phyloP scores from a whole-genome alignment of 2,329 filamentous ascomycete species.

The Diaporthe vexans region DNA sequence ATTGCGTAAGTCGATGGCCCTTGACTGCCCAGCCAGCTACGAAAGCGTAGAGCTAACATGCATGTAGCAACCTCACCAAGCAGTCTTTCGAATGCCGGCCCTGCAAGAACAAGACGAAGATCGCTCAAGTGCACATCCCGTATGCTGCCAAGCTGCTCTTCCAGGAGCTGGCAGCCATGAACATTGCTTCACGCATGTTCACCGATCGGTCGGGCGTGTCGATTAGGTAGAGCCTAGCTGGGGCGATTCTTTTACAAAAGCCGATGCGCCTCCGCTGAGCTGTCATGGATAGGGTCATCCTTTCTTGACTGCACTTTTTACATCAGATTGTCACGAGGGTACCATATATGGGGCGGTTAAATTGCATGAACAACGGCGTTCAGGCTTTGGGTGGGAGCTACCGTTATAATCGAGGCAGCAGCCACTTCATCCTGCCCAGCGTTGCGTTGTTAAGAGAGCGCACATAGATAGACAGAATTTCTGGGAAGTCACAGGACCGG shows the following conservation, averaged over 20 bases:
- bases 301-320: slow-evolving; percentile 1
- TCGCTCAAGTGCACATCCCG: slow-evolving; percentile 97
- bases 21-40: slow-evolving; percentile 20
- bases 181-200: slow-evolving; percentile 98
- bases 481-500: neutral
- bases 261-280: neutral
- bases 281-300: neutral
- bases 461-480: neutral
- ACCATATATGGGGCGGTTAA: slow-evolving; percentile 13
- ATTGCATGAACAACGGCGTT: slow-evolving; percentile 42
- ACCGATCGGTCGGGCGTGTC: slow-evolving; percentile 85
- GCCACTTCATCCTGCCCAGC: neutral
- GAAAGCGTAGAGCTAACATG: slow-evolving; percentile 51
- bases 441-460: slow-evolving; percentile 7
- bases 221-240: slow-evolving; percentile 65
- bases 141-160: slow-evolving; percentile 98
- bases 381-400: slow-evolving; percentile 19
- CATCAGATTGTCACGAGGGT: slow-evolving; percentile 30
- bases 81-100: slow-evolving; percentile 96
- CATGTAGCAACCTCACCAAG: slow-evolving; percentile 86
- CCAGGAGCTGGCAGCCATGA: slow-evolving; percentile 98
- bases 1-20: slow-evolving; percentile 83
- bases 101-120: slow-evolving; percentile 99
- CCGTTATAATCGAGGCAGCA: slow-evolving; percentile 22
- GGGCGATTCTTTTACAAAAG: neutral